phyloP scores from a whole-genome alignment of 768 basidiomycete genomes.

The Glaciozyma antarctica region DNA sequence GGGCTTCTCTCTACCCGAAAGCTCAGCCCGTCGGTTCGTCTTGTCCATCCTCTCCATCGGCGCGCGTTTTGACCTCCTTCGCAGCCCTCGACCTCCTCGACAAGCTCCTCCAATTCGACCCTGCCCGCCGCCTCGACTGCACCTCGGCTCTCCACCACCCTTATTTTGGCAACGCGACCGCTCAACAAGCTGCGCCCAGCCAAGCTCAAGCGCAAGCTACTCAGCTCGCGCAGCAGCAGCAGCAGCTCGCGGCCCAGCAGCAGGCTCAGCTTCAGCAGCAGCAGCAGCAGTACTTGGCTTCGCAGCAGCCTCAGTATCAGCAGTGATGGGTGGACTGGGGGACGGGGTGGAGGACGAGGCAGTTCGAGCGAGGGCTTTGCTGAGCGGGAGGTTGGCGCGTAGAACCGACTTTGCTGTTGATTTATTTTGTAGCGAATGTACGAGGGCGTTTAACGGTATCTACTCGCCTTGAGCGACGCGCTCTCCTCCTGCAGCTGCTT shows the following conservation, averaged over 20 bases:
- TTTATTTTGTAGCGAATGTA: no score
- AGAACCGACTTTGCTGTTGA: no score
- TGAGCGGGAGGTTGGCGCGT: no score
- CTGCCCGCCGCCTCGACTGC: slow-evolving; percentile 79
- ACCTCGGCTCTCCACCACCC: slow-evolving; percentile 74
- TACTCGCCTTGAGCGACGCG: no score
- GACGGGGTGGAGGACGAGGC: no score
- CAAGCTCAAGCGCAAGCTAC: not conserved
- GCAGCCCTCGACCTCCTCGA: slow-evolving; percentile 85
- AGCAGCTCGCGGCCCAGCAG: slow-evolving; percentile 19
- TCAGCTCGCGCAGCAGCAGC: slow-evolving; percentile 40
- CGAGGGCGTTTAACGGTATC: no score
- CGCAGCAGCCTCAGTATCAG: no score
- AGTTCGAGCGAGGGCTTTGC: no score
- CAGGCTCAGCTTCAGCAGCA: slow-evolving; percentile 39
- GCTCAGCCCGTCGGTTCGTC: slow-evolving; percentile 65
- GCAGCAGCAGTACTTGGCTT: not conserved
- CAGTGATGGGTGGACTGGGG: no score
- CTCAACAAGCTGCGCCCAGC: not conserved
- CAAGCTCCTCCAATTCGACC: slow-evolving; percentile 90
- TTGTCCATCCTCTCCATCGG: not conserved
- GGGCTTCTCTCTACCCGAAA: slow-evolving; percentile 71
- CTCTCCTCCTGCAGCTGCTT: no score
- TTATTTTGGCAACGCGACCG: not conserved
- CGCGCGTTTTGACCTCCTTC: not conserved